These are phyloP conservation scores for Asclepias syriaca DNA, from an alignment of 257 asterid genomes.

Conservation along the genomic window DNA sequence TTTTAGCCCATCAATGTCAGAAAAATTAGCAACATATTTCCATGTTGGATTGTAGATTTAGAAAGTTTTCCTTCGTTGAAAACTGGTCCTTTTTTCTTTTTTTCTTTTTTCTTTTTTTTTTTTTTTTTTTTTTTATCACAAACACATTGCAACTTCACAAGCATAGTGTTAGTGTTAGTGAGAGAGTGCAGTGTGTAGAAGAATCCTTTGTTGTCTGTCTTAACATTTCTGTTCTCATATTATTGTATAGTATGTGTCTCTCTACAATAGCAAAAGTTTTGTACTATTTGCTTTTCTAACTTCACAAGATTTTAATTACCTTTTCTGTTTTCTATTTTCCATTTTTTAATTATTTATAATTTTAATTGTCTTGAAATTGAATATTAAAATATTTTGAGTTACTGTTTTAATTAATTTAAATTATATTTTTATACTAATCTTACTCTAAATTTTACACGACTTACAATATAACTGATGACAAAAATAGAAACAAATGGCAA, in stretches of 20 bases:
- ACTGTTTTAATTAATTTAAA: too few relatives aligned
- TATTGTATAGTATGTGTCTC: slow-evolving; percentile 9
- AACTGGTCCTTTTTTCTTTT: too few relatives aligned
- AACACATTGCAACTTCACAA: neutral
- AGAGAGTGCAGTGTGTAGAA: neutral
- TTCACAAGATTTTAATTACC: neutral
- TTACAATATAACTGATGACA: too few relatives aligned
- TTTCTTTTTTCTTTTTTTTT: too few relatives aligned
- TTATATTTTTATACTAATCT: too few relatives aligned
- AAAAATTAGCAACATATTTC: neutral
- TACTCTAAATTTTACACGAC: too few relatives aligned
- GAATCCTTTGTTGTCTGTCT: neutral
- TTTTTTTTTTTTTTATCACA: neutral
- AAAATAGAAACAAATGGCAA: too few relatives aligned
- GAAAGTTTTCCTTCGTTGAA: neutral
- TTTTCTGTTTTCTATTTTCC: neutral
- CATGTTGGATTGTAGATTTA: neutral
- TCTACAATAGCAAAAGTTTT: slow-evolving; percentile 1
- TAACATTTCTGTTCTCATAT: neutral
- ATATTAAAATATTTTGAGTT: too few relatives aligned
- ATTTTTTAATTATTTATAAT: too few relatives aligned
- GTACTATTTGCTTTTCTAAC: neutral
- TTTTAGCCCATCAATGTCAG: neutral
- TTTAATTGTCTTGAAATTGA: too few relatives aligned
- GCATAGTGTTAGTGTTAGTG: neutral